Base-by-base conservation (phyloP, 2,329 filamentous ascomycete genomes). In the Elsinoe ampelina region DNA sequence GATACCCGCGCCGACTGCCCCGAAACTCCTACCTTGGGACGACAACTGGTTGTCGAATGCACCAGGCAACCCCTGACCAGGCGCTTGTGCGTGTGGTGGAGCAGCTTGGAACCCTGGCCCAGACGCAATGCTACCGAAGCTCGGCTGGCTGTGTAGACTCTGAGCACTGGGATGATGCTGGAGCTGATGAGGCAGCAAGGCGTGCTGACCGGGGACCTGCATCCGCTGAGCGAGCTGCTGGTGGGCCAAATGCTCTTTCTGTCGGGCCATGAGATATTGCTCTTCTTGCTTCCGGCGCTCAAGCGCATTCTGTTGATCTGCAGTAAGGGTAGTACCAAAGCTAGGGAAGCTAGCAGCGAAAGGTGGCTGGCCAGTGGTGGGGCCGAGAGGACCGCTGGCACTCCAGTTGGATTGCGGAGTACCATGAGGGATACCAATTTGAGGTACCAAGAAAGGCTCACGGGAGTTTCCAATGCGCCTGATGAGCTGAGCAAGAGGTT, bases 211-310 rank as follows among this genome's bases (percentile, higher is more conserved):
- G 55, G 79, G 80, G 64, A 86, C 78, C 68, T 88, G 85, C 68
- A 91, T 80, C 62, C 84, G 83, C 70, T 83, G 85, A 52, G 84
- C 78, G 58, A 90, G 79, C 66, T 95, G 90, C 67, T 95, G 90
- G 61, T 90, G 87, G 61, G 90, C 87, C 57, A 96, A 80, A 63
- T 89, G 89, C 69, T 98, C 93, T 63, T 95, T 89, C 71, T 98
- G 93, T 41, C 93, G 86, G 45, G 95, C 93, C 83, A 97, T 95
- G 35, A 95, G 78, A 69, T 93, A 95, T 69, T 98, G 93, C 67
- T 98, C 95, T 71, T 98, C 93, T 70, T 98, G 93, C 75, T 98
- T 98, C 54, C 93, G 81, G 55, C 93, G 83, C 73, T 98, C 93
- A 1, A 98, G 77, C 38, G 95, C 95, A 72, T 98, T 98, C 69